These are phyloP conservation scores for Rhizoclosmatium globosum DNA, from an alignment of 192 early-diverging fungal species.

Conservation along the genomic window DNA sequence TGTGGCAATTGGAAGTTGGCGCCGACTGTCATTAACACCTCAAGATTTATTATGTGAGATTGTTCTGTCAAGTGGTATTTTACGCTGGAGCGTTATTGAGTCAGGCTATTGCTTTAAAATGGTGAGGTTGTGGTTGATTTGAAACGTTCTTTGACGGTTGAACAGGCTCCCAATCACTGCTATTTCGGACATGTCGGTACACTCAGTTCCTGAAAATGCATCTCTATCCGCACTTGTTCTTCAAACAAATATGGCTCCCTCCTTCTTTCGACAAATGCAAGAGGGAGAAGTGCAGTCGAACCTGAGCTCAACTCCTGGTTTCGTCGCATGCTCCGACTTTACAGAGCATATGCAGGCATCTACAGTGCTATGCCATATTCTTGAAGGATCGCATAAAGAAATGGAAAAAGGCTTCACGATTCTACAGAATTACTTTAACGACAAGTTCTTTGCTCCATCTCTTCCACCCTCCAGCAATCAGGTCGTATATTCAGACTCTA, in stretches of 20 bases:
- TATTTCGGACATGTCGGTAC: constrained; percentile 21
- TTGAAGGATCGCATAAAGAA: constrained; percentile 27
- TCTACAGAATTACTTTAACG: constrained; percentile 23
- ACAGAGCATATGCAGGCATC: constrained; percentile 30
- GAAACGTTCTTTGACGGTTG: background rate
- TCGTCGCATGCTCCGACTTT: constrained; percentile 29
- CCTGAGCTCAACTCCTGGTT: background rate
- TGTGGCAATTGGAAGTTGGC: constrained; percentile 35
- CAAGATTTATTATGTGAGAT: constrained; percentile 29
- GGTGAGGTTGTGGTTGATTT: background rate
- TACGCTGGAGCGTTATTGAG: constrained; percentile 39
- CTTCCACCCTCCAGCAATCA: no score
- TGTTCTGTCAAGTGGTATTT: background rate
- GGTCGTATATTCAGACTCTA: no score
- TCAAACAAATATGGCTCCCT: constrained; percentile 23
- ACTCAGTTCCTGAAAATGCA: constrained; percentile 22
- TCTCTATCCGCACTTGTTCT: constrained; percentile 21
- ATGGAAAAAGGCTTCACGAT: constrained; percentile 21
- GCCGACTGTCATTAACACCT: constrained; percentile 24
- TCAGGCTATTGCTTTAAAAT: constrained; percentile 32
- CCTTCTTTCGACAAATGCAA: constrained; percentile 24
- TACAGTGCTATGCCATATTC: constrained; percentile 17
- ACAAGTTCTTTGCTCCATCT: constrained; percentile 11
- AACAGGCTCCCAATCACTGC: constrained; percentile 14
- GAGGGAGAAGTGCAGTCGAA: background rate